Conservation (phyloP, 306 rosid genomes). For the Rosa lucieae region DNA sequence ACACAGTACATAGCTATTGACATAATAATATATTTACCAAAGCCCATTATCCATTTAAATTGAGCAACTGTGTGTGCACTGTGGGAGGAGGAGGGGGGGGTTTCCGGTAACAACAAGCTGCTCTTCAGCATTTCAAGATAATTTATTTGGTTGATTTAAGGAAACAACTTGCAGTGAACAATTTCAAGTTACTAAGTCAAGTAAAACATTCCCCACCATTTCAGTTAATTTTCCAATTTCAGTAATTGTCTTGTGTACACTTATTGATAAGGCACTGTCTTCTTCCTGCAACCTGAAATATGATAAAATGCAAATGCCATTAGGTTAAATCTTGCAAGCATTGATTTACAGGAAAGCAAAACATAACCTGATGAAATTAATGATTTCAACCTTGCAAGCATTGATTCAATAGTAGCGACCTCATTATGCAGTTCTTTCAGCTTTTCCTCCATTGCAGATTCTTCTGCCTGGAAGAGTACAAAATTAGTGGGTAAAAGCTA, state of each 20-base stretch:
- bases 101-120: background rate
- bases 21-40: background rate
- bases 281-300: slow-evolving; percentile 69
- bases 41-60: background rate
- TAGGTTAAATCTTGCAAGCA: slow-evolving; percentile 5
- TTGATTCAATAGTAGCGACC: slow-evolving; percentile 45
- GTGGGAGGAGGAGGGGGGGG: background rate
- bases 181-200: slow-evolving; percentile 1
- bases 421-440: slow-evolving; percentile 55
- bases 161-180: background rate
- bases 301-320: slow-evolving; percentile 25
- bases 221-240: slow-evolving; percentile 44
- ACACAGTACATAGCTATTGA: background rate
- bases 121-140: background rate
- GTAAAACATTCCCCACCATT: slow-evolving; percentile 42
- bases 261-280: slow-evolving; percentile 39
- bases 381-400: slow-evolving; percentile 43
- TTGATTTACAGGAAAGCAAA: slow-evolving; percentile 27
- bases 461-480: slow-evolving; percentile 65
- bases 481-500: slow-evolving; percentile 10
- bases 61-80: background rate
- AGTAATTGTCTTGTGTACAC: slow-evolving; percentile 23
- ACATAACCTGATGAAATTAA: slow-evolving; percentile 18
- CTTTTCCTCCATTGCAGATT: slow-evolving; percentile 63
- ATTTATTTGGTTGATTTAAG: background rate